Base-by-base conservation (phyloP, 2,329 filamentous ascomycete genomes). In the Pezicula radicicola region DNA sequence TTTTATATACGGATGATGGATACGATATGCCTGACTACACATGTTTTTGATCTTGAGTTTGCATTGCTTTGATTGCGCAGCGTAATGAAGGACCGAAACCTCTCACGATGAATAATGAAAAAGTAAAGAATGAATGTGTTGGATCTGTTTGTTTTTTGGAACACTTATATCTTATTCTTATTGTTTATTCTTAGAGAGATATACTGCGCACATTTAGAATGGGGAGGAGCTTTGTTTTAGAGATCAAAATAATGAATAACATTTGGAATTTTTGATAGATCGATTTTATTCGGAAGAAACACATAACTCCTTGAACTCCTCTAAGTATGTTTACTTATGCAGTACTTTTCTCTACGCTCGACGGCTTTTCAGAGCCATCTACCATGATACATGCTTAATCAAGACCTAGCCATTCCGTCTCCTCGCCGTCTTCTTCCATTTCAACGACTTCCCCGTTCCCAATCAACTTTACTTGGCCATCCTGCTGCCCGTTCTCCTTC, bases 321-420 rank as follows among this genome's bases (percentile, higher is more conserved):
- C 30, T 7, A 33, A 33, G 9, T 33, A 25, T 25, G 25, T 33
- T 12, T 33, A 33, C 30, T 33, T 33, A 13, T 10, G 30, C 30
- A 33, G 30, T 33, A 13, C 30, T 33, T 33, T 33, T 33, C 3
- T 33, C 30, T 33, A 33, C 30, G 4, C 30, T 12, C 9, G 12
- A 33, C 30, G 12, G 7, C 21, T 21, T 30, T 30, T 5, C 4
- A 30, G 3, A 30, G 28, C 18, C 18, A 42, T 21, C 18, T 42
- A 25, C 18, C 15, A 42, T 42, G 25, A 42, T 25, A 21, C 9
- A 10, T 42, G 40, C 28, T 43, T 67, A 76, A 61, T 79, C 78
- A 63, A 81, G 69, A 8, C 79, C 79, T 58, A 80, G 70, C 79
- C 78, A 82, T 48, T 74, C 75, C n/a, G 64, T 70, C 49, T 76